These are phyloP conservation scores for Monosporozyma siamensis DNA, from an alignment of 805 yeast genomes.

Conservation along the genomic window DNA sequence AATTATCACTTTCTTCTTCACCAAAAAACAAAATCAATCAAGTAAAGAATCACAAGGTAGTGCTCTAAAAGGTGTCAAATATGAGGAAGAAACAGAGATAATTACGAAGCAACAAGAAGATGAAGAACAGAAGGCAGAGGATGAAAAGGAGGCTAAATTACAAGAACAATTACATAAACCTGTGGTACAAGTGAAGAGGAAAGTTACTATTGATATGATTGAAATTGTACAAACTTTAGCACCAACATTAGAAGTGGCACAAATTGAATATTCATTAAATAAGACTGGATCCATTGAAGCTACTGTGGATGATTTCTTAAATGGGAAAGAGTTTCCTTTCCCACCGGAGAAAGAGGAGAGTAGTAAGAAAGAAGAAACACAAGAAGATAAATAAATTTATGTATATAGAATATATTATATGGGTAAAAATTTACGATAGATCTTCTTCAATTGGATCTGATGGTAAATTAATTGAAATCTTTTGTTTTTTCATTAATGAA, in stretches of 20 bases:
- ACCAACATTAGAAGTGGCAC: constrained; percentile 58
- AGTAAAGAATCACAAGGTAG: background rate
- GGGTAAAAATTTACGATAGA: background rate
- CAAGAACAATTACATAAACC: constrained; percentile 2
- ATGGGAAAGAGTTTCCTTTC: constrained; percentile 48
- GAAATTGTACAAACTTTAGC: constrained; percentile 79
- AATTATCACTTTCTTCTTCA: constrained; percentile 44
- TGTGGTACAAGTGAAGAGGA: constrained; percentile 24
- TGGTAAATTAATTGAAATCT: background rate
- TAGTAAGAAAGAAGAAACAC: background rate
- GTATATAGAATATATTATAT: background rate
- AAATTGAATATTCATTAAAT: constrained; percentile 64
- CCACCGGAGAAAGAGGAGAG: constrained; percentile 26
- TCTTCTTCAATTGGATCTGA: background rate
- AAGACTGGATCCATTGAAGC: constrained; percentile 71
- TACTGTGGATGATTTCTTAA: constrained; percentile 62
- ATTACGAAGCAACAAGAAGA: background rate
- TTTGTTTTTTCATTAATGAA: background rate
- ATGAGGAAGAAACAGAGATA: background rate
- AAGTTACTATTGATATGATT: constrained; percentile 63
- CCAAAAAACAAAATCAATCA: constrained; percentile 43
- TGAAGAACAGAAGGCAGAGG: constrained; percentile 2
- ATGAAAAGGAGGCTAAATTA: constrained; percentile 1
- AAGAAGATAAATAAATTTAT: background rate
- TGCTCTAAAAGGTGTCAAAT: constrained; percentile 1